Conservation (phyloP, 345 rosid genomes). For the Lumnitzera racemosa region DNA sequence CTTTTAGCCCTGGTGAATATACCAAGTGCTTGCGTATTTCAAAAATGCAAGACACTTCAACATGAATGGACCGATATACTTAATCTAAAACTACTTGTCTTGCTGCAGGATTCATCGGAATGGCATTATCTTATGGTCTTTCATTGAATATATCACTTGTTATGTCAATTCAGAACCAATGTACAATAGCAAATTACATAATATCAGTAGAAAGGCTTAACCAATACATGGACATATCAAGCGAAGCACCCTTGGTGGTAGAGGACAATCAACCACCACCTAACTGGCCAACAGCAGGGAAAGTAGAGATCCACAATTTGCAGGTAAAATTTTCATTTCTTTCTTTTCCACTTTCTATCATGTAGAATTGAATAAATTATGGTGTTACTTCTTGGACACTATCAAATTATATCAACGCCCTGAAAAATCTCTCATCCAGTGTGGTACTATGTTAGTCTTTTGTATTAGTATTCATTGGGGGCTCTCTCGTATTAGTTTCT, state of each 20-base stretch:
- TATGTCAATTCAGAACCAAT: constrained; percentile 76
- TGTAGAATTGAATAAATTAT: too few relatives aligned
- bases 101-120: constrained; percentile 81
- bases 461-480: too few relatives aligned
- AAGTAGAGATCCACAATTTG: constrained; percentile 73
- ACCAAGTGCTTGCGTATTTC: background rate
- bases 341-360: background rate
- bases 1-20: constrained; percentile 73
- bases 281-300: constrained; percentile 77
- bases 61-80: background rate
- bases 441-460: too few relatives aligned
- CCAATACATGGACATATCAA: constrained; percentile 80
- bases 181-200: constrained; percentile 75
- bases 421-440: too few relatives aligned
- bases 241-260: constrained; percentile 84
- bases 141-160: constrained; percentile 73
- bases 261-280: constrained; percentile 66
- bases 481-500: too few relatives aligned
- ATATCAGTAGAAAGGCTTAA: constrained; percentile 90
- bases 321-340: constrained; percentile 34
- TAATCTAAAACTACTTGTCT: background rate
- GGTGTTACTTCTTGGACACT: too few relatives aligned
- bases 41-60: background rate
- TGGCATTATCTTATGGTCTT: constrained; percentile 97
- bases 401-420: too few relatives aligned